Percentiles rank a stretch among this genome's conserved stretches.
These are phyloP conservation scores for Fusarium sp. DNA, from an alignment of 2,329 filamentous ascomycete genomes.

Conservation along the genomic window DNA sequence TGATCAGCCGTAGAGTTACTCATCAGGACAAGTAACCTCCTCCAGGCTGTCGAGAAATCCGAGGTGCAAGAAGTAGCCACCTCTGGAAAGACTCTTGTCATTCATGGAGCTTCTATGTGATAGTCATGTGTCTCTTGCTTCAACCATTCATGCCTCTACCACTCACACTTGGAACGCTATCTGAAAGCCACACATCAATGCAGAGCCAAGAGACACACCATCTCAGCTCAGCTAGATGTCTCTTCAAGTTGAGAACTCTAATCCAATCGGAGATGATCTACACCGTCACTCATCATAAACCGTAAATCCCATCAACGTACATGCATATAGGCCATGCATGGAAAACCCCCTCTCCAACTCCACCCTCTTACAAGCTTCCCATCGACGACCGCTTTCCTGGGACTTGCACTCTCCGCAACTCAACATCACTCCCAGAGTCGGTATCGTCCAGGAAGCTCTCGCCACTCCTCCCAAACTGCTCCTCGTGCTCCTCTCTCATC, in stretches of 20 bases:
- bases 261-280: slow-evolving; percentile 1
- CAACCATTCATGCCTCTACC: background rate
- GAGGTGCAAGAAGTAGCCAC: slow-evolving; percentile 66
- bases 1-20: slow-evolving; percentile 65
- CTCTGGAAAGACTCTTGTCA: slow-evolving; percentile 73
- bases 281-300: slow-evolving; percentile 13
- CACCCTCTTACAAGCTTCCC: slow-evolving; percentile 28
- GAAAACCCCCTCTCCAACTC: background rate
- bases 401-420: slow-evolving; percentile 44
- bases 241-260: background rate
- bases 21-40: slow-evolving; percentile 69
- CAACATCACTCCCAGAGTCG: slow-evolving; percentile 49
- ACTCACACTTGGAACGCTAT: background rate
- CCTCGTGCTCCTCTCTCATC: slow-evolving; percentile 5
- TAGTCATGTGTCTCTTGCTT: background rate
- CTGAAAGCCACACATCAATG: background rate
- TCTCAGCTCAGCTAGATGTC: background rate
- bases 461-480: slow-evolving; percentile 19
- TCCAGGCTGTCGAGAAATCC: slow-evolving; percentile 72
- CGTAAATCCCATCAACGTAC: slow-evolving; percentile 16
- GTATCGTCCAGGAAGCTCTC: slow-evolving; percentile 45
- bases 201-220: background rate
- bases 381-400: slow-evolving; percentile 39
- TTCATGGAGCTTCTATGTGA: slow-evolving; percentile 55
- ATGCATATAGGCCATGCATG: slow-evolving; percentile 19